Evolutionary conservation across 306 rosid genomes (phyloP).

Genomic region (Senna tora): DNA sequence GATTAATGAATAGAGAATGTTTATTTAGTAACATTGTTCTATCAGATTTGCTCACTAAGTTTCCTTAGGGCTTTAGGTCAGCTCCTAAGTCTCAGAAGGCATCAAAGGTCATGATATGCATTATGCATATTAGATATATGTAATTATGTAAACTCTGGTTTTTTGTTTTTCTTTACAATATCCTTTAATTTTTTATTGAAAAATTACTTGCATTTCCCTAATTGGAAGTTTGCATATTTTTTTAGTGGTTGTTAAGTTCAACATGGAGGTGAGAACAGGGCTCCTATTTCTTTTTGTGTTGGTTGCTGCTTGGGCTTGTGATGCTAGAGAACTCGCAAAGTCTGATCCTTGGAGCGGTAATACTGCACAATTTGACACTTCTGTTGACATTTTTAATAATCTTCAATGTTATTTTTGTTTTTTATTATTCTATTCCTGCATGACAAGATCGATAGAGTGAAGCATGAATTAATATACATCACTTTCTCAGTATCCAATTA

Average conservation of each 20-base stretch:
- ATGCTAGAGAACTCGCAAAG: conserved; percentile 45
- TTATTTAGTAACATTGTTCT: not conserved
- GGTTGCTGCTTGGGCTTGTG: conserved; percentile 62
- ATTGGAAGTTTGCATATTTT: conserved; percentile 16
- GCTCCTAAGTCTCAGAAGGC: conserved; percentile 1
- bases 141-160: not conserved
- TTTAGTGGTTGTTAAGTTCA: conserved; percentile 42
- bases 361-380: not conserved
- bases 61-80: conserved; percentile 4
- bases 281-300: conserved; percentile 55
- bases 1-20: not conserved
- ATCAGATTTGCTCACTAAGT: conserved; percentile 8
- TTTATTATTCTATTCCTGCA: not conserved
- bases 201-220: conserved; percentile 4
- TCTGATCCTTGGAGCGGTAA: conserved; percentile 3
- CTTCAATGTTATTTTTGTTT: not conserved
- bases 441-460: conserved; percentile 2
- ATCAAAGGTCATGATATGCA: conserved; percentile 4
- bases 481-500: conserved; percentile 15
- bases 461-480: not conserved
- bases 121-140: conserved; percentile 4
- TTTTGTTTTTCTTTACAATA: not conserved
- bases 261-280: conserved; percentile 62
- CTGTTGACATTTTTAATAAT: conserved; percentile 27
- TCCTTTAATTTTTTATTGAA: not conserved